Percentiles rank a stretch among this genome's conserved stretches.
Evolutionary conservation across 257 asterid species (phyloP).

Genomic region (Galeopsis tetrahit): DNA sequence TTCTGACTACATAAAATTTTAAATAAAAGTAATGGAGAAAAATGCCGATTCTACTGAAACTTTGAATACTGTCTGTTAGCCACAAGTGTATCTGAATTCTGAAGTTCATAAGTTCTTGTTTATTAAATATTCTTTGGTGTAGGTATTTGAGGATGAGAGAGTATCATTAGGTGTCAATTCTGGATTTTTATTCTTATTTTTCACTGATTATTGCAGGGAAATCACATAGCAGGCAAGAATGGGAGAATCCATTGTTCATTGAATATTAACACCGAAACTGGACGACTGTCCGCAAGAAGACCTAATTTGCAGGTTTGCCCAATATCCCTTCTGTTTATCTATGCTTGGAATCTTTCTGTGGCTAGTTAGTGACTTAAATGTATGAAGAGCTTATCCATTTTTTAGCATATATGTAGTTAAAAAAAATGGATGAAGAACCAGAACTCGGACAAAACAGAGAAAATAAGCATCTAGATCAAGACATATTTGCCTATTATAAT

Average conservation of each 20-base stretch:
- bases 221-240: slow-evolving; percentile 74
- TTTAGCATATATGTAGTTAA: background rate
- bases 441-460: background rate
- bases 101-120: background rate
- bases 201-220: slow-evolving; percentile 60
- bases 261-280: slow-evolving; percentile 98
- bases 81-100: background rate
- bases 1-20: background rate
- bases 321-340: slow-evolving; percentile 6
- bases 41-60: background rate
- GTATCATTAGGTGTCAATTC: background rate
- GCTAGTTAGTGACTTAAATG: background rate
- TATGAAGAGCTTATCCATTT: background rate
- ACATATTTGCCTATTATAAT: slow-evolving; percentile 15
- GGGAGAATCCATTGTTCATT: slow-evolving; percentile 95
- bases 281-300: slow-evolving; percentile 95
- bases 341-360: background rate
- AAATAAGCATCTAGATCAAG: slow-evolving; percentile 23
- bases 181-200: slow-evolving; percentile 5
- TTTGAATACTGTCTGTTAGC: background rate
- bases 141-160: slow-evolving; percentile 13
- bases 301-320: slow-evolving; percentile 94
- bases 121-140: slow-evolving; percentile 24
- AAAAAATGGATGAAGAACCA: background rate
- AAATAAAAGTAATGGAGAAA: background rate